Percentiles rank a stretch among this genome's conserved stretches.
These are phyloP conservation scores for Bathelium albidoporum DNA, from an alignment of 495 filamentous ascomycete species.

Conservation along the genomic window DNA sequence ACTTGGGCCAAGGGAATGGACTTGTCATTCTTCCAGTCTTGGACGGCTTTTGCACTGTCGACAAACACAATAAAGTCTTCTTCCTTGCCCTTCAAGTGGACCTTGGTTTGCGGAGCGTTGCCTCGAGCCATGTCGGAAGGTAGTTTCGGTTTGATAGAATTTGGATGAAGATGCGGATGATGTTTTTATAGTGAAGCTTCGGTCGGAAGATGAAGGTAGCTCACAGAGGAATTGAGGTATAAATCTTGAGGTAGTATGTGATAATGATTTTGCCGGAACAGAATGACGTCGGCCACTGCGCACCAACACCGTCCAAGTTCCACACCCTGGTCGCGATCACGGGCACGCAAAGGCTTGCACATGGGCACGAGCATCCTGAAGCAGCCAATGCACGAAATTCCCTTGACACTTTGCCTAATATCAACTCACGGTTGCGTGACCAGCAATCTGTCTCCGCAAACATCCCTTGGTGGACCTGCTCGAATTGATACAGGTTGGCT, in stretches of 20 bases:
- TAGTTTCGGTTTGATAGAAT: conserved; percentile 3
- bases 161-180: conserved; percentile 13
- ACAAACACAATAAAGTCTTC: conserved; percentile 91
- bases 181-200: too few relatives aligned
- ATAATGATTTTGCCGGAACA: conserved; percentile 10
- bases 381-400: too few relatives aligned
- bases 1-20: conserved; percentile 72
- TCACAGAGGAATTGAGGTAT: too few relatives aligned
- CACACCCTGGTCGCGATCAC: background rate
- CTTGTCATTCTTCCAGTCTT: conserved; percentile 77
- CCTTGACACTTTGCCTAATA: too few relatives aligned
- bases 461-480: too few relatives aligned
- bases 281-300: background rate
- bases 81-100: conserved; percentile 78
- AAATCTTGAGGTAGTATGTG: conserved; percentile 5
- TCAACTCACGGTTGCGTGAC: too few relatives aligned
- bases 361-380: too few relatives aligned
- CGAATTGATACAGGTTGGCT: too few relatives aligned
- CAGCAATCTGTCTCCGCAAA: too few relatives aligned
- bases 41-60: conserved; percentile 57
- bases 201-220: too few relatives aligned
- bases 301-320: background rate
- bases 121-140: conserved; percentile 58
- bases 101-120: conserved; percentile 62
- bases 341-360: background rate